Evolutionary conservation across 2,329 filamentous ascomycete species (phyloP).

Genomic region (Rhynchosporium secalis): DNA sequence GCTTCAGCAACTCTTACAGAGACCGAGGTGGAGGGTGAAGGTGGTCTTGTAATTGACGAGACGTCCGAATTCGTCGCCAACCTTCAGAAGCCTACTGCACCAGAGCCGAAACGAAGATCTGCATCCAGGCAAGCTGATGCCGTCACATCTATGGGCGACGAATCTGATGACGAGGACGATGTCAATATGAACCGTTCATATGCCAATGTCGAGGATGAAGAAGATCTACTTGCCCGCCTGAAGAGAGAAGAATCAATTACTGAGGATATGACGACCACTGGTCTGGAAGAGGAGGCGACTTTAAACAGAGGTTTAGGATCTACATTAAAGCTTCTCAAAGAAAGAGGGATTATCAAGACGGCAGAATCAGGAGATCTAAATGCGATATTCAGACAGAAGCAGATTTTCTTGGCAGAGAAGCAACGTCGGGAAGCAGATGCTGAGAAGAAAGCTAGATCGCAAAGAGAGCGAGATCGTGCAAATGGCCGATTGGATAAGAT

Average conservation of each 20-base stretch:
- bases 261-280: constrained; percentile 62
- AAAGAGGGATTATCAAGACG: constrained; percentile 77
- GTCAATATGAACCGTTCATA: constrained; percentile 42
- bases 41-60: constrained; percentile 88
- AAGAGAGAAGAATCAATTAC: constrained; percentile 50
- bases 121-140: constrained; percentile 42
- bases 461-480: constrained; percentile 85
- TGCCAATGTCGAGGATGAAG: constrained; percentile 45
- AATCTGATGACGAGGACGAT: constrained; percentile 47
- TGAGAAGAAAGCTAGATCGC: constrained; percentile 73
- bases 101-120: constrained; percentile 48
- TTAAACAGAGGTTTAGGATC: constrained; percentile 78
- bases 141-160: constrained; percentile 48
- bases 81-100: constrained; percentile 65
- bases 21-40: constrained; percentile 51
- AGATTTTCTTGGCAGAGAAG: constrained; percentile 79
- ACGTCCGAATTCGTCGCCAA: constrained; percentile 93
- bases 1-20: constrained; percentile 54
- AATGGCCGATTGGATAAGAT: constrained; percentile 82
- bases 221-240: constrained; percentile 49
- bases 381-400: constrained; percentile 66
- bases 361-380: constrained; percentile 64
- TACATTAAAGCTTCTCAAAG: constrained; percentile 77
- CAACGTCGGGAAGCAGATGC: constrained; percentile 74
- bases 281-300: constrained; percentile 82